Evolutionary conservation across 177 flowering plant species (phyloP).

Genomic region (Vitis hybrid): DNA sequence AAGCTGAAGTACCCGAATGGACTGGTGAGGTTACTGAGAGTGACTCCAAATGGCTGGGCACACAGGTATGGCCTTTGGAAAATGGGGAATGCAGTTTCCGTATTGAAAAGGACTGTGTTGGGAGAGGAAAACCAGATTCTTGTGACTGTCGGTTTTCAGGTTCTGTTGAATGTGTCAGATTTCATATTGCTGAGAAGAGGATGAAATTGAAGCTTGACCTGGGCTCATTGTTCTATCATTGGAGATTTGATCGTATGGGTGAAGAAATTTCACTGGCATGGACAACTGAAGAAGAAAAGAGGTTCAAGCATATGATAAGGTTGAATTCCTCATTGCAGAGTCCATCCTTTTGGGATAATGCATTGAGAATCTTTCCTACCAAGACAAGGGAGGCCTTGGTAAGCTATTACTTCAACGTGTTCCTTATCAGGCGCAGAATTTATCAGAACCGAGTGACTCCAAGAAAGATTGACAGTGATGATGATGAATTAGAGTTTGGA

Average conservation of each 20-base stretch:
- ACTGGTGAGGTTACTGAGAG: slow-evolving; percentile 47
- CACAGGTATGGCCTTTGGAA: slow-evolving; percentile 48
- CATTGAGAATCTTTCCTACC: slow-evolving; percentile 34
- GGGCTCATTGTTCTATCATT: slow-evolving; percentile 52
- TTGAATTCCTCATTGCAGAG: slow-evolving; percentile 26
- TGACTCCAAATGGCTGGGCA: slow-evolving; percentile 90
- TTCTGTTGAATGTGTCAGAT: slow-evolving; percentile 66
- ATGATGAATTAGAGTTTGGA: slow-evolving; percentile 72
- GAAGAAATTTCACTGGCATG: slow-evolving; percentile 83
- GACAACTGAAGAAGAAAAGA: slow-evolving; percentile 70
- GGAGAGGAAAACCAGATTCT: slow-evolving; percentile 49
- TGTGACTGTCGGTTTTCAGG: slow-evolving; percentile 68
- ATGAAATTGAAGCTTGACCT: slow-evolving; percentile 60
- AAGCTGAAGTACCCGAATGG: slow-evolving; percentile 80
- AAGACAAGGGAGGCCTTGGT: slow-evolving; percentile 55
- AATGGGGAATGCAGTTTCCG: not conserved
- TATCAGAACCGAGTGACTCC: slow-evolving; percentile 82
- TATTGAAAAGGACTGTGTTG: slow-evolving; percentile 20
- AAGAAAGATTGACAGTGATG: slow-evolving; percentile 72
- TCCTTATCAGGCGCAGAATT: slow-evolving; percentile 54
- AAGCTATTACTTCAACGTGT: slow-evolving; percentile 85
- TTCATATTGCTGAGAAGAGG: slow-evolving; percentile 79
- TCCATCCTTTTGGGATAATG: slow-evolving; percentile 43
- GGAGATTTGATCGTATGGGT: slow-evolving; percentile 81
- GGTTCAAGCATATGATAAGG: slow-evolving; percentile 51